Base-by-base conservation (phyloP, 495 filamentous ascomycete species). In the Hypoxylon cercidicola region DNA sequence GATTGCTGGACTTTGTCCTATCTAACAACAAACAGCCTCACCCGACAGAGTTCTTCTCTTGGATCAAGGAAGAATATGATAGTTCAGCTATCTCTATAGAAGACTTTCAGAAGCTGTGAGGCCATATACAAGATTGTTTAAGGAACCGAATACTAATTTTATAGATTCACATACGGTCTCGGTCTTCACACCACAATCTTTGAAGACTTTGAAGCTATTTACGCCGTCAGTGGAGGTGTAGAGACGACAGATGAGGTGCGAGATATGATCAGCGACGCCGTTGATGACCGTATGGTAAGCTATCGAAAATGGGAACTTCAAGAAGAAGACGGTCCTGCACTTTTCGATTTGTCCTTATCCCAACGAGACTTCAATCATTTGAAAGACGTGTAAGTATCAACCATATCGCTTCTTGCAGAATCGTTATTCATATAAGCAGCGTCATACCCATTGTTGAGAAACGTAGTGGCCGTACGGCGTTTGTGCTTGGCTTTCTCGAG, bases 21-120 rank as follows among this genome's bases (percentile, higher is more conserved):
- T 12, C 23, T 1, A 11, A 39, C 4, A 37, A 30, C 30, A 30
- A 18, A 4, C 12, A 39, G 6, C 30, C n/a, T 13, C 18, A n/a
- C 15, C 58, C 58, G 0, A 12, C 13, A 11, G 43, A 47, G 21
- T 54, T 61, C 32, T 54, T 61, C 30, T 11, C 3, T 15, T 54
- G 58, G 58, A 25, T 54, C 28, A 46, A n/a, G 10, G 20, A 37
- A 5, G 28, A 48, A 48, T 48, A 53, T 20, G 20, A 32, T 13
- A 61, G 11, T 7, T 54, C 43, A 3, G 9, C 8, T 5, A 46
- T 60, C n/a, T 53, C 47, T 19, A 53, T 20, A 1, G 23, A 4
- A 6, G 1, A 46, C 9, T 60, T 53, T 39, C 11, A 15, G 19
- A 28, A 53, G 16, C 1, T 45, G 57, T 60, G 18, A 60, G 48